Conservation (phyloP, 140 eudicot species). For the Oenanthe javanica region DNA sequence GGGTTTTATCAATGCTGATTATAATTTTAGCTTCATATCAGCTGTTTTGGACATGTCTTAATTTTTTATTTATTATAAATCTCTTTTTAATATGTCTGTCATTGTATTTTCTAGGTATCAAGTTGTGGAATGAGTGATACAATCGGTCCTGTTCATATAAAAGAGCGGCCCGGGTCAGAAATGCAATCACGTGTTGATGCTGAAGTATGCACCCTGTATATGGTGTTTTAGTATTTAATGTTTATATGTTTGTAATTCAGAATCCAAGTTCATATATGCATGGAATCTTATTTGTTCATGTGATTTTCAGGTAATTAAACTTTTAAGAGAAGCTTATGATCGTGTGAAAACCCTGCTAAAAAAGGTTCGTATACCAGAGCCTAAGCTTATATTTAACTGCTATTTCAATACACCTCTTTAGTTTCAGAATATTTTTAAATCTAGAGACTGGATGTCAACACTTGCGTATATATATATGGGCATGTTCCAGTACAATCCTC, state of each 20-base stretch:
- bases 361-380: slow-evolving; percentile 32
- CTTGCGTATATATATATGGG: neutral
- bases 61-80: neutral
- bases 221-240: neutral
- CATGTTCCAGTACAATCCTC: too few species aligned
- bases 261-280: neutral
- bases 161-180: slow-evolving; percentile 77
- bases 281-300: slow-evolving; percentile 1
- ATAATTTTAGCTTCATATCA: neutral
- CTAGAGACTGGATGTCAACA: neutral
- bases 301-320: slow-evolving; percentile 60
- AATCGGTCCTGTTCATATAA: slow-evolving; percentile 82
- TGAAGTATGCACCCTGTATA: slow-evolving; percentile 34
- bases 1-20: neutral
- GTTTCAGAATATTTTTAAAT: neutral
- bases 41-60: neutral
- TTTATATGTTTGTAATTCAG: neutral
- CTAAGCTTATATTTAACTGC: neutral
- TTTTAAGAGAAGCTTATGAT: slow-evolving; percentile 67
- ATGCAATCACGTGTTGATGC: slow-evolving; percentile 95
- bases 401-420: neutral
- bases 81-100: neutral
- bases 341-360: slow-evolving; percentile 70
- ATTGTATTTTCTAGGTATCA: slow-evolving; percentile 50
- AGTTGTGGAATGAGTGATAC: slow-evolving; percentile 81